These are phyloP conservation scores for Microcyclospora pomicola DNA, from an alignment of 2,329 filamentous ascomycete species.

Conservation along the genomic window DNA sequence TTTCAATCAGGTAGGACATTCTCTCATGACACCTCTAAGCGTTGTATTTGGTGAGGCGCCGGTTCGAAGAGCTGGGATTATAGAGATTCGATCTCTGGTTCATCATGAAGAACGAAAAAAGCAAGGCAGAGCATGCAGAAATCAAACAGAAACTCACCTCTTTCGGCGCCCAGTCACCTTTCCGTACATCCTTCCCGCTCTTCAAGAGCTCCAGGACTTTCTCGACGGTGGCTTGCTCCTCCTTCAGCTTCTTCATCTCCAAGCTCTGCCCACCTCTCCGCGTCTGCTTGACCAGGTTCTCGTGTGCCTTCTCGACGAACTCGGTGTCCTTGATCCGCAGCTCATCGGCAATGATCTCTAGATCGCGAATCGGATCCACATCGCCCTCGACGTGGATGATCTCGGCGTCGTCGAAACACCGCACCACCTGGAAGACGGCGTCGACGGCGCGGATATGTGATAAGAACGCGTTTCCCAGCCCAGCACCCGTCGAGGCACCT, in stretches of 20 bases:
- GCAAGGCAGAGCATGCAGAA: slow-evolving; percentile 10
- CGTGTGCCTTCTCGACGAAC: slow-evolving; percentile 90
- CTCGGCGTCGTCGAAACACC: slow-evolving; percentile 78
- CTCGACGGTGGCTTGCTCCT: slow-evolving; percentile 86
- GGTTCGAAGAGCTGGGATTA: slow-evolving; percentile 99
- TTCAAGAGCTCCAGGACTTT: slow-evolving; percentile 75
- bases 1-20: slow-evolving; percentile 39
- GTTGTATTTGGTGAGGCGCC: slow-evolving; percentile 52
- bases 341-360: slow-evolving; percentile 95
- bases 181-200: slow-evolving; percentile 84
- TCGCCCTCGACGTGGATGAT: slow-evolving; percentile 99
- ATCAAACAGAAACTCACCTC: slow-evolving; percentile 55
- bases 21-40: slow-evolving; percentile 82
- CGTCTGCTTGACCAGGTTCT: slow-evolving; percentile 87
- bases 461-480: slow-evolving; percentile 94
- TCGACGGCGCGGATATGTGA: slow-evolving; percentile 80
- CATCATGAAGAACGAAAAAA: slow-evolving; percentile 60
- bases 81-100: slow-evolving; percentile 95
- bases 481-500: slow-evolving; percentile 90
- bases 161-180: slow-evolving; percentile 79
- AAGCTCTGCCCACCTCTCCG: slow-evolving; percentile 84
- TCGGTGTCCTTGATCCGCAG: slow-evolving; percentile 96
- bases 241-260: slow-evolving; percentile 94
- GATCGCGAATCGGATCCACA: slow-evolving; percentile 83
- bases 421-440: slow-evolving; percentile 28